Base-by-base conservation (phyloP, 139 green algal genomes). In the Coccomyxa sp. region DNA sequence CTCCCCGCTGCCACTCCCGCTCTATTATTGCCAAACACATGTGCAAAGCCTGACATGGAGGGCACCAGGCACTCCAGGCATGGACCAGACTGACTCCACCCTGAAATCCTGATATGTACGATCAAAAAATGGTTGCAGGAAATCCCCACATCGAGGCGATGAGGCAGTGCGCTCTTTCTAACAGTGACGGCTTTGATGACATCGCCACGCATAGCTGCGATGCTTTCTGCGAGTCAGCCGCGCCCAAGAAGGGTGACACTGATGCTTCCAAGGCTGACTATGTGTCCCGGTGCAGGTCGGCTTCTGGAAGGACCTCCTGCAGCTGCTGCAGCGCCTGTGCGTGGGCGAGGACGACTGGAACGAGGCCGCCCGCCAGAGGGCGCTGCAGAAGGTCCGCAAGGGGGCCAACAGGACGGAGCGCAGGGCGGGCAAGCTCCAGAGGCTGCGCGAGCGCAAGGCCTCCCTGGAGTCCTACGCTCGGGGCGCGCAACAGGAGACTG, bases 241-340 rank as follows among this genome's bases (percentile, higher is more conserved):
- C n/a, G 18, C 27, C 27, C 2, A 31, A 22, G 22, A 64, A 14
- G 44, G 10, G 44, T 14, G 14, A 58, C 10, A 27, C 12, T 58
- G 70, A 27, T n/a, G 10, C 34, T 54, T 22, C 34, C 27, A 9
- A 50, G 18, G 3, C 10, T 4, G 18, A 27, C 0, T 44, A 29
- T 5, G 34, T 75, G 7, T 75, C 18, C 5, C n/a, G n/a, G 14
- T 76, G 76, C 76, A 80, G 76, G 39, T 75, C 8, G 76, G 76
- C 16, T 80, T 75, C 64, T 80, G 68, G 68, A 80, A 77, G 39
- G 78, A 82, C 16, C 39, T 75, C 33, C 35, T 79, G 9, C 35
- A 74, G 34, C 50, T 78, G 9, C 27, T 75, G 41, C 41, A 41
- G 8, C 55, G 50, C 16, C 18, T 33, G 24, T 74, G 70, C 18